Evolutionary conservation across 805 yeast species (phyloP).

Genomic region (Ogataea salicorniae): DNA sequence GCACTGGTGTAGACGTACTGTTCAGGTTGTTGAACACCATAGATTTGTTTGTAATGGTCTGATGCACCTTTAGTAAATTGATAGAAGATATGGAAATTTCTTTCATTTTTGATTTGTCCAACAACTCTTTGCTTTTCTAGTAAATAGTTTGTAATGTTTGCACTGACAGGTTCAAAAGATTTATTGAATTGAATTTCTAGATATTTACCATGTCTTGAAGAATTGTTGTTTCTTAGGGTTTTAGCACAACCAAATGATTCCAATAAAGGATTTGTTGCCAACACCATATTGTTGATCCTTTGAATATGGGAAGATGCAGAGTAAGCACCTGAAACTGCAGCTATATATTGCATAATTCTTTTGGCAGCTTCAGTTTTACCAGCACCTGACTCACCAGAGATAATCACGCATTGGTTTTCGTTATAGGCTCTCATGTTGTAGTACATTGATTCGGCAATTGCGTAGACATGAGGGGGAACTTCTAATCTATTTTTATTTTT

Average conservation of each 20-base stretch:
- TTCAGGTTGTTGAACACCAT: conserved; percentile 93
- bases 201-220: conserved; percentile 91
- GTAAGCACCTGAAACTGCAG: conserved; percentile 74
- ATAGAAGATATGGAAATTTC: conserved; percentile 96
- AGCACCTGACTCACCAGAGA: conserved; percentile 97
- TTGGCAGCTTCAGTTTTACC: conserved; percentile 98
- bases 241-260: conserved; percentile 95
- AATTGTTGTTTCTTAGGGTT: conserved; percentile 82
- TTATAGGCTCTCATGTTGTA: conserved; percentile 91
- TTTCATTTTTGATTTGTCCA: conserved; percentile 85
- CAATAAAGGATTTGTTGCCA: conserved; percentile 90
- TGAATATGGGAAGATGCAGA: conserved; percentile 65
- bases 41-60: conserved; percentile 72
- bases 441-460: conserved; percentile 96
- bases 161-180: conserved; percentile 85
- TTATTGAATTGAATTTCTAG: conserved; percentile 83
- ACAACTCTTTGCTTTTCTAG: conserved; percentile 96
- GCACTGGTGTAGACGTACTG: conserved; percentile 84
- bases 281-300: conserved; percentile 91
- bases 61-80: conserved; percentile 92
- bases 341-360: conserved; percentile 94
- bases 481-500: conserved; percentile 91
- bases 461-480: conserved; percentile 97
- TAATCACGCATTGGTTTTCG: conserved; percentile 95
- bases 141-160: conserved; percentile 90